These are phyloP conservation scores for Botryosphaeria dothidea DNA, from an alignment of 2,329 filamentous ascomycete species.

Conservation along the genomic window DNA sequence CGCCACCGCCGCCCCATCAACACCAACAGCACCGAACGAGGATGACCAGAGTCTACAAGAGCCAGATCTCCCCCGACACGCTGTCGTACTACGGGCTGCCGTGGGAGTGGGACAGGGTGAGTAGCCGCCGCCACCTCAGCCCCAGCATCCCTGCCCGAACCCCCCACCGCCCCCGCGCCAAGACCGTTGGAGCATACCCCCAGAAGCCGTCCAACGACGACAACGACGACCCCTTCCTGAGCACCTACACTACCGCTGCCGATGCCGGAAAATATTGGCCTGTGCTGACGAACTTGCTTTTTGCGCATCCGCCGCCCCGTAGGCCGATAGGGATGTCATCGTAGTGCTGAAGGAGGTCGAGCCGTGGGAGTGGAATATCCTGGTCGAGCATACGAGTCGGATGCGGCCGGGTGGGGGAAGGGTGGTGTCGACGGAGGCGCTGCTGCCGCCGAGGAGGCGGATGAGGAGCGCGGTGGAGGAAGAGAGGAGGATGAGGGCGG, in stretches of 20 bases:
- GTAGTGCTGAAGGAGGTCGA: conserved; percentile 52
- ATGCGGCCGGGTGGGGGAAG: neutral
- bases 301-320: neutral
- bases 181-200: no score
- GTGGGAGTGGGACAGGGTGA: conserved; percentile 49
- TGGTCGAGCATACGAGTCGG: conserved; percentile 52
- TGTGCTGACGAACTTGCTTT: neutral
- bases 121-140: conserved; percentile 23
- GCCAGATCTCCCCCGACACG: conserved; percentile 38
- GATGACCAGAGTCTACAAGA: conserved; percentile 17
- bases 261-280: neutral
- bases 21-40: neutral
- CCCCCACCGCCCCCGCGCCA: no score
- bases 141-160: neutral
- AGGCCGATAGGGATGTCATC: conserved; percentile 48
- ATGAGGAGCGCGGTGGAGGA: neutral
- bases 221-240: neutral
- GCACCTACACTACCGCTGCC: neutral
- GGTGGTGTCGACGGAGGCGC: neutral
- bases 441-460: neutral
- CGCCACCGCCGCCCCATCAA: neutral
- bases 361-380: conserved; percentile 47
- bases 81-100: conserved; percentile 51
- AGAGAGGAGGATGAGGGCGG: neutral
- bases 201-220: neutral